Evolutionary conservation across 139 green algal species (phyloP).

Genomic region (Zygnema cylindricum): DNA sequence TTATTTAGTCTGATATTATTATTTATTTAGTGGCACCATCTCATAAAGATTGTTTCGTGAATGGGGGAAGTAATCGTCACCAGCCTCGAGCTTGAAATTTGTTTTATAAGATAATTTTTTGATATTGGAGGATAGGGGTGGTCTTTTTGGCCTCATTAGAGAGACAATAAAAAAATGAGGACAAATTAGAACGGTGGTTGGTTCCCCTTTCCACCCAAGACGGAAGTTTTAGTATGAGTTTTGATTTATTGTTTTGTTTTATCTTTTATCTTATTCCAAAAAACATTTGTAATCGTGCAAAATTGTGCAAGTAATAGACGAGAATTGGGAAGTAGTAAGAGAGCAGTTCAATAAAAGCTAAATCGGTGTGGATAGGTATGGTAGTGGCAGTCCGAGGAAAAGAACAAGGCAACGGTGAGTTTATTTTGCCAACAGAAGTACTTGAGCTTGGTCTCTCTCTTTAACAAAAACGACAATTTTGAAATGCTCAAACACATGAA

Average conservation of each 20-base stretch:
- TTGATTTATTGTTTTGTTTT: too few relatives aligned
- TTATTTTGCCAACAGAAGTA: conserved; percentile 53
- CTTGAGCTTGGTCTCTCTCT: conserved; percentile 36
- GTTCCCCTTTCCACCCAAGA: too few relatives aligned
- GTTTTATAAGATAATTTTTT: conserved; percentile 79
- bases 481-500: too few relatives aligned
- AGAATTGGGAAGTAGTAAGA: too few relatives aligned
- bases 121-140: conserved; percentile 92
- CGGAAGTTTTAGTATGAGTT: too few relatives aligned
- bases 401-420: conserved; percentile 49
- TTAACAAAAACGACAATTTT: too few relatives aligned
- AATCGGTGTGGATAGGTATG: conserved; percentile 66
- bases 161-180: conserved; percentile 59
- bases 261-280: not conserved
- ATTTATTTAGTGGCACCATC: too few relatives aligned
- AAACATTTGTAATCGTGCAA: too few relatives aligned
- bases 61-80: conserved; percentile 27
- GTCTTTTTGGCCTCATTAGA: conserved; percentile 78
- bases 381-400: conserved; percentile 81
- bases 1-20: too few relatives aligned
- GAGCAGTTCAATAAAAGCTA: too few relatives aligned
- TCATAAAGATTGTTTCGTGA: too few relatives aligned
- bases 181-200: conserved; percentile 75
- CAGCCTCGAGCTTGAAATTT: conserved; percentile 65
- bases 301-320: not conserved